Percentiles rank a stretch among this genome's conserved stretches.
These are phyloP conservation scores for Talaromyces piceae DNA, from an alignment of 2,329 filamentous ascomycete species.

Conservation along the genomic window DNA sequence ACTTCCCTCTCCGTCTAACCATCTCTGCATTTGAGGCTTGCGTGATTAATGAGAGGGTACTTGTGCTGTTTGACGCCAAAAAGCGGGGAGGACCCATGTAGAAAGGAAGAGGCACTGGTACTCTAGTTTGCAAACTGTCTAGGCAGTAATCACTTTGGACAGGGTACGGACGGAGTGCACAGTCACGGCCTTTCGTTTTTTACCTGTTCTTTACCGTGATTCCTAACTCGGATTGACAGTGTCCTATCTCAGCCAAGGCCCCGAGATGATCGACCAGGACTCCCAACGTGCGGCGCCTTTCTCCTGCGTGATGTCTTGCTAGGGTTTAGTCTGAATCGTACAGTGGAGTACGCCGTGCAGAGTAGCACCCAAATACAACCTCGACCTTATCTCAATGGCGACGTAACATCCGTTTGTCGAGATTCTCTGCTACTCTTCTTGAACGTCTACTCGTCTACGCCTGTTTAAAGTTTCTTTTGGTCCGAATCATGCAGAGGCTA, in stretches of 20 bases:
- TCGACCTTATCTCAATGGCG: constrained; percentile 1
- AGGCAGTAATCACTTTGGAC: no score
- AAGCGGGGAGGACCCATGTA: neutral
- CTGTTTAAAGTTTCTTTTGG: neutral
- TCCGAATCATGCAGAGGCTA: neutral
- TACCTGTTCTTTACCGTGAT: no score
- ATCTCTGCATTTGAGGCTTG: neutral
- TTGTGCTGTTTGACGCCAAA: neutral
- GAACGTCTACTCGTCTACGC: neutral
- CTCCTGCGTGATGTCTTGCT: neutral
- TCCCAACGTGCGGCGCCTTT: neutral
- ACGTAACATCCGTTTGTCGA: neutral
- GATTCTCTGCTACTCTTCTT: neutral
- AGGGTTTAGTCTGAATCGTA: neutral
- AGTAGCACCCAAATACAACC: neutral
- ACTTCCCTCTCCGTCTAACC: neutral
- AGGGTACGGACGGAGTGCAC: no score
- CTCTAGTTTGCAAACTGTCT: no score
- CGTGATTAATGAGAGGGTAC: neutral
- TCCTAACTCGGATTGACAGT: no score
- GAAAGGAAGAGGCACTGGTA: no score
- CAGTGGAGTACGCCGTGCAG: neutral
- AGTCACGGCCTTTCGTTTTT: no score
- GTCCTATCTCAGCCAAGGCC: neutral
- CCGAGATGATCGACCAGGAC: neutral